phyloP scores from a whole-genome alignment of 768 basidiomycete genomes.

The Kondoa subrosea region DNA sequence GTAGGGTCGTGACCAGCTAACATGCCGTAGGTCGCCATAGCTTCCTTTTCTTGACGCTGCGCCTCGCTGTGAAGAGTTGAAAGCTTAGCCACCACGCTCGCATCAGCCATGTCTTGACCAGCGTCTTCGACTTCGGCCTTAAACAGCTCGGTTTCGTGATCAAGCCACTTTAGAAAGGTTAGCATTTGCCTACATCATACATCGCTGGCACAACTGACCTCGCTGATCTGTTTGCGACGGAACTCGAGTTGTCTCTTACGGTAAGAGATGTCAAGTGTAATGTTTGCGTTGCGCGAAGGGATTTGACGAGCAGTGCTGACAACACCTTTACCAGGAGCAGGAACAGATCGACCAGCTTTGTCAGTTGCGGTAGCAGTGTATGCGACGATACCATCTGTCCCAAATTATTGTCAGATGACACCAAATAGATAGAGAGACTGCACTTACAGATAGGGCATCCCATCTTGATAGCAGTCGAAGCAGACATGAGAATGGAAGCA shows the following conservation, averaged over 20 bases:
- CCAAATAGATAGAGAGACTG: neutral
- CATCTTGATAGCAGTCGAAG: conserved; percentile 84
- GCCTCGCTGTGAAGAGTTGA: conserved; percentile 82
- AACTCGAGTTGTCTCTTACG: conserved; percentile 84
- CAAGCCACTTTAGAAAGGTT: conserved; percentile 52
- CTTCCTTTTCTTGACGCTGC: conserved; percentile 75
- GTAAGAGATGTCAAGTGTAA: conserved; percentile 68
- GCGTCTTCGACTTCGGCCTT: conserved; percentile 51
- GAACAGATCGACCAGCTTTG: conserved; percentile 95
- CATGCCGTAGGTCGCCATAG: conserved; percentile 88
- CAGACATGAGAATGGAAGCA: conserved; percentile 92
- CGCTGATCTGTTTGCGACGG: conserved; percentile 79
- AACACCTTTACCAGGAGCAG: conserved; percentile 87
- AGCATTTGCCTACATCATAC: no score
- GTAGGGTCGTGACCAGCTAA: conserved; percentile 61
- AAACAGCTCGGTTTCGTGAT: conserved; percentile 69
- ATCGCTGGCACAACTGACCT: conserved; percentile 4
- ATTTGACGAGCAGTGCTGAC: conserved; percentile 75
- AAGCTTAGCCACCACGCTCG: conserved; percentile 57
- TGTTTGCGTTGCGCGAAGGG: conserved; percentile 52
- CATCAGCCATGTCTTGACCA: conserved; percentile 38
- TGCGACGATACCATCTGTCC: conserved; percentile 53
- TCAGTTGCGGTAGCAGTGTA: conserved; percentile 96
- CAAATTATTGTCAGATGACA: neutral
- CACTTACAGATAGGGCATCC: conserved; percentile 58